Base-by-base conservation (phyloP, 2,329 filamentous ascomycete genomes). In the Botrytis paeoniae region DNA sequence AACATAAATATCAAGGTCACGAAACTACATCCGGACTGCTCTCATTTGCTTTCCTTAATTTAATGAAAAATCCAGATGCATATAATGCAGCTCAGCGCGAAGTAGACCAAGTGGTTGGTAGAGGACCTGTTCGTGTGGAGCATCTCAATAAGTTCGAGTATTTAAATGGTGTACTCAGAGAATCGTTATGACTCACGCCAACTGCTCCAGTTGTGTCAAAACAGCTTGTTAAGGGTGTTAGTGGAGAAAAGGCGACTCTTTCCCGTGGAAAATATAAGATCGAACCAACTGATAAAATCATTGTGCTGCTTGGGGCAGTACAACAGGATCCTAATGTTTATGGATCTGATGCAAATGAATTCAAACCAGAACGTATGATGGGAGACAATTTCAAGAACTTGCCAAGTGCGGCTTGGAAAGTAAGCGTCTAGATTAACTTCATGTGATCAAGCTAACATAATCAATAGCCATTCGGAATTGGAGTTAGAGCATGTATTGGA, bases 401-500 rank as follows among this genome's bases (percentile, higher is more conserved):
- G 10, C 90, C 88, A 41, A 85, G 10, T 51, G 41, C 57, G 18
- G 22, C 69, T 62, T 63, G 54, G 25, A 85, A 37, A 88, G 88
- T 72, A 86, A 70, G 69, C 37, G 14, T 45, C 7, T 39, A 14
- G 9, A 5, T 10, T 37, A 7, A 51, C 12, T 12, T 29, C 16
- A 9, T 35, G 1, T 12, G 7, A 9, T 2, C 20, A 22, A 63
- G 8, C 41, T 70, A 32, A 70, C 1, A 18, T 8, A 9, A 41
- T 92, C 89, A 65, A 89, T 92, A 92, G 82, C 91, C 92, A 4
- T 95, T 94, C 77, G 93, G 92, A 1, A 92, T 92, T 73, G 92
- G 92, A 1, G 85, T 87, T 75, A 84, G 92, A 70, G 90, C 84
- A 1, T 95, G 92, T 77, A 94, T 94, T 74, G 92, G 92, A 6